A percentile compares a stretch with the other conserved stretches of the same genome.
phyloP scores from a whole-genome alignment of 305 asterid genomes.

The Fraxinus albicans region DNA sequence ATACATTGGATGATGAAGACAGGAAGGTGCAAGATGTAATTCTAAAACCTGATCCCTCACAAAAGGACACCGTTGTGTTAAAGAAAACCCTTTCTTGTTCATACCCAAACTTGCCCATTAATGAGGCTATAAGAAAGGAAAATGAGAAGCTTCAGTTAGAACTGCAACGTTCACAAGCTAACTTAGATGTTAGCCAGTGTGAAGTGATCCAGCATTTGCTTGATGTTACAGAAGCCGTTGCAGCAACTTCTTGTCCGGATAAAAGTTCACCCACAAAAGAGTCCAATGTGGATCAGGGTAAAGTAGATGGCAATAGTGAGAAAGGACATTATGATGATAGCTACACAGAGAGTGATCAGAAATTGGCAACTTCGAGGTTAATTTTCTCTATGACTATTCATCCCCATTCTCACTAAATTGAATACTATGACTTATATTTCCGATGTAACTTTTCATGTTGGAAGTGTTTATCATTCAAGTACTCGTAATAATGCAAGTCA shows the following conservation, averaged over 20 bases:
- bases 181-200: constrained; percentile 71
- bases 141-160: constrained; percentile 77
- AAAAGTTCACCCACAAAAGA: constrained; percentile 40
- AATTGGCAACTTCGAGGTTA: constrained; percentile 62
- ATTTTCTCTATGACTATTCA: constrained; percentile 20
- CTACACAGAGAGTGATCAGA: constrained; percentile 42
- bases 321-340: constrained; percentile 31
- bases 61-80: constrained; percentile 53
- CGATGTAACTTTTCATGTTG: background rate
- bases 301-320: constrained; percentile 36
- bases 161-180: constrained; percentile 80
- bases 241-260: constrained; percentile 49
- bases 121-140: constrained; percentile 69
- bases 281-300: constrained; percentile 46
- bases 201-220: constrained; percentile 88
- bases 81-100: constrained; percentile 80
- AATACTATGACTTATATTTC: background rate
- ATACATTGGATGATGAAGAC: constrained; percentile 75
- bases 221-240: constrained; percentile 80
- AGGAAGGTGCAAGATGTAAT: constrained; percentile 70
- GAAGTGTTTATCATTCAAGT: background rate
- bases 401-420: background rate
- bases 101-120: constrained; percentile 66
- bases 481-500: background rate
- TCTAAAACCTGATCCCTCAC: constrained; percentile 69